phyloP scores from a whole-genome alignment of 345 rosid genomes.

The Alliaria petiolata region DNA sequence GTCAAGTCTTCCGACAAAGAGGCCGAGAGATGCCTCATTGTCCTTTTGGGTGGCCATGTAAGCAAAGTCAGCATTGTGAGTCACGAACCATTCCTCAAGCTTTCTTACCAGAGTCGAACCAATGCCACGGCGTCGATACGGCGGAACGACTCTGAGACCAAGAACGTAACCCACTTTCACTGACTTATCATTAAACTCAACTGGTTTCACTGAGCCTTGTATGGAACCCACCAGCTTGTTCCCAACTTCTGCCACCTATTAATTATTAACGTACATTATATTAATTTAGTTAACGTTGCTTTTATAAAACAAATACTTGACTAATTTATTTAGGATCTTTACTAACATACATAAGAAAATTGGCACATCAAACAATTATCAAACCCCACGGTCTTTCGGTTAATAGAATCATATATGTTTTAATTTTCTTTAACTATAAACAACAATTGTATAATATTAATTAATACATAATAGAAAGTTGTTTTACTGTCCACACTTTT shows the following conservation, averaged over 20 bases:
- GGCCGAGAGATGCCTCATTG: constrained; percentile 58
- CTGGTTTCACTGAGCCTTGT: constrained; percentile 75
- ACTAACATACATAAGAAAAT: not conserved
- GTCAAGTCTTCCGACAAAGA: constrained; percentile 48
- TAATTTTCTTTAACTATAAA: no score
- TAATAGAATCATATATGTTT: no score
- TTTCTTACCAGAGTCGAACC: constrained; percentile 49
- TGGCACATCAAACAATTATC: no score
- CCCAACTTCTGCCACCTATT: constrained; percentile 61
- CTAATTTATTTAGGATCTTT: not conserved
- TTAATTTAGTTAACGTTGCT: not conserved
- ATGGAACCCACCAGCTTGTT: constrained; percentile 62
- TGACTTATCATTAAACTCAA: constrained; percentile 33
- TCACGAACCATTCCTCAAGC: constrained; percentile 69
- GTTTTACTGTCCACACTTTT: no score
- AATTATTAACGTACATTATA: not conserved
- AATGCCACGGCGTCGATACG: constrained; percentile 56
- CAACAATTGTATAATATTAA: no score
- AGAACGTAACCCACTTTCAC: constrained; percentile 65
- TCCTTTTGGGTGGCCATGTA: constrained; percentile 83
- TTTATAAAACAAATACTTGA: not conserved
- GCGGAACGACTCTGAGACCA: constrained; percentile 59
- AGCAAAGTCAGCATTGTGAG: constrained; percentile 50
- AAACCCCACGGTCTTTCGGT: no score
- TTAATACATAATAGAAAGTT: no score